Conservation (phyloP, 2,329 filamentous ascomycete species). For the Huntiella decipiens region DNA sequence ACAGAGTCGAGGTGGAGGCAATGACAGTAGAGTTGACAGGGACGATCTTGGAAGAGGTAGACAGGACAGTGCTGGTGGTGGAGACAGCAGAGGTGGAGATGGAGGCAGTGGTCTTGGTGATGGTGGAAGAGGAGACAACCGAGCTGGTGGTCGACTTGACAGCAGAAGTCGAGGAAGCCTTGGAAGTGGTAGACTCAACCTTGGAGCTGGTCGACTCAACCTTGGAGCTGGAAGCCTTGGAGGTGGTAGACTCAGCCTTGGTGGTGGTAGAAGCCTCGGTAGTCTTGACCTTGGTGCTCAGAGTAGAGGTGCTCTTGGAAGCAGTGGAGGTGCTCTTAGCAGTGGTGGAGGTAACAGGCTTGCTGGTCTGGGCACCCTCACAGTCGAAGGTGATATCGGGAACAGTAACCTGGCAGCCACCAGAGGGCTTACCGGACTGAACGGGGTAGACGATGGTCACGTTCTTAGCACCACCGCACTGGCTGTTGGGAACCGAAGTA, state of each 20-base stretch:
- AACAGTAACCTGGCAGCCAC: conserved; percentile 51
- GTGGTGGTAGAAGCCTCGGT: conserved; percentile 7
- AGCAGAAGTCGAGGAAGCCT: conserved; percentile 5
- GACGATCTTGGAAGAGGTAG: conserved; percentile 9
- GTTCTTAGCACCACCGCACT: conserved; percentile 79
- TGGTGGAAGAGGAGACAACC: conserved; percentile 15
- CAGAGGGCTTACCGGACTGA: conserved; percentile 35
- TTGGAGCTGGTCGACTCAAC: conserved; percentile 7
- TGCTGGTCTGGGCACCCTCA: conserved; percentile 16
- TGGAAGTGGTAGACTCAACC: conserved; percentile 7
- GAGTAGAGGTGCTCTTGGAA: conserved; percentile 11
- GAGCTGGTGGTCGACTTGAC: conserved; percentile 13
- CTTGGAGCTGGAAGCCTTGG: conserved; percentile 11
- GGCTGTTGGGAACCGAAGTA: conserved; percentile 56
- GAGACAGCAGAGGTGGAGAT: conserved; percentile 6
- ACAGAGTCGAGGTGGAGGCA: conserved; percentile 8
- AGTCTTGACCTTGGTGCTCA: conserved; percentile 13
- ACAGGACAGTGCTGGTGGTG: conserved; percentile 7
- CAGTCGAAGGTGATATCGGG: conserved; percentile 64
- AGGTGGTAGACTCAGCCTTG: conserved; percentile 7
- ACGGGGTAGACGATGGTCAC: conserved; percentile 53
- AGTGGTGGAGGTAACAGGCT: conserved; percentile 11
- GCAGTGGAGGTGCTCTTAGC: conserved; percentile 10
- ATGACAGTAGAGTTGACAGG: conserved; percentile 9
- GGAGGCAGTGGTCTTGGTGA: conserved; percentile 13